Conservation (phyloP, 2,329 filamentous ascomycete species). For the Colletotrichum godetiae region DNA sequence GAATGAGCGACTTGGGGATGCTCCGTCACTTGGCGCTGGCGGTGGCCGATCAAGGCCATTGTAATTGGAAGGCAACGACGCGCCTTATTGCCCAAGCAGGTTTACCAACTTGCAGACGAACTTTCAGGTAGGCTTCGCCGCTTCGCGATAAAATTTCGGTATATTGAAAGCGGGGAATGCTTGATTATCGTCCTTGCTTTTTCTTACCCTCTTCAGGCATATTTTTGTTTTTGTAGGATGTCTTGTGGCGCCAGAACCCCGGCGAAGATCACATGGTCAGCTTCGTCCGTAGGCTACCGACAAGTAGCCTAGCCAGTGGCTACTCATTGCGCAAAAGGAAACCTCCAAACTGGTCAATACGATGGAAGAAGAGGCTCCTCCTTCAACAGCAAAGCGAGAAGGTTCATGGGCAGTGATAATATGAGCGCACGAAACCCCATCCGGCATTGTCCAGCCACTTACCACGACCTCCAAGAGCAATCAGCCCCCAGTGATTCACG, state of each 20-base stretch:
- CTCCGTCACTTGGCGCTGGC: neutral
- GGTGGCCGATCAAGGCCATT: neutral
- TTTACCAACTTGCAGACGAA: neutral
- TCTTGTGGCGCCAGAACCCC: neutral
- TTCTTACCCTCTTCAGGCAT: neutral
- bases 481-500: neutral
- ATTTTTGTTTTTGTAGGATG: neutral
- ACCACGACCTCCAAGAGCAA: neutral
- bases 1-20: neutral
- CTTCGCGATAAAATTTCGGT: neutral
- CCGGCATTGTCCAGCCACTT: neutral
- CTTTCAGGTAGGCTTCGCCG: neutral
- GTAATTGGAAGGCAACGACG: neutral
- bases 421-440: neutral
- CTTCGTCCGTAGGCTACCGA: neutral
- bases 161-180: conserved; percentile 2
- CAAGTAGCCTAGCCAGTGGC: neutral
- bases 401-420: neutral
- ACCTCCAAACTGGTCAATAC: neutral
- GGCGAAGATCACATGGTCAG: neutral
- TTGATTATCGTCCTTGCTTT: conserved; percentile 5
- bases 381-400: neutral
- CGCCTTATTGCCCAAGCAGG: neutral
- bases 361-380: neutral
- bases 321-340: neutral